These are phyloP conservation scores for Larix kaempferi DNA, from an alignment of 75 land plant species.

Conservation along the genomic window DNA sequence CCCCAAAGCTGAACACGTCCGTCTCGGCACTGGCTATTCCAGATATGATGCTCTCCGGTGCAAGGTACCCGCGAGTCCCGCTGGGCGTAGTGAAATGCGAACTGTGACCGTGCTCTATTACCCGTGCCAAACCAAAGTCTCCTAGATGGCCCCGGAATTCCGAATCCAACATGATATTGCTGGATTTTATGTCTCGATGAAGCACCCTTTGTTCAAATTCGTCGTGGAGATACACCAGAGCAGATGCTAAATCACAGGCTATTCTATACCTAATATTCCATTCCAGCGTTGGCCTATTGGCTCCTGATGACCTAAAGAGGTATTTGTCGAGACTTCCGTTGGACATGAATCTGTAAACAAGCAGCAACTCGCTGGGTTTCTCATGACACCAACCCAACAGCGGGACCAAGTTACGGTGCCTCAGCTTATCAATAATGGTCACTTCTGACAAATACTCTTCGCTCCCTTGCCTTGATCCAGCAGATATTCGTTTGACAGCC, in stretches of 20 bases:
- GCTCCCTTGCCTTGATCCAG: constrained; percentile 22
- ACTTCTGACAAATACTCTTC: constrained; percentile 31
- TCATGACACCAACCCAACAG: constrained; percentile 33
- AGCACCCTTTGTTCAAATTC: constrained; percentile 20
- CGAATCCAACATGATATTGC: constrained; percentile 24
- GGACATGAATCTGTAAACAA: constrained; percentile 14
- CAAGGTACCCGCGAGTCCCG: constrained; percentile 14
- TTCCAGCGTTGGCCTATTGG: not conserved
- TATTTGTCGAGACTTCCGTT: constrained; percentile 12
- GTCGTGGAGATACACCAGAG: constrained; percentile 20
- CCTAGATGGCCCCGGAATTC: constrained; percentile 19
- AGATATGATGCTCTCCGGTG: constrained; percentile 12
- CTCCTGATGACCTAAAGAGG: not conserved
- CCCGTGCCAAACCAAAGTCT: constrained; percentile 19
- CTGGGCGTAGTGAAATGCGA: constrained; percentile 13
- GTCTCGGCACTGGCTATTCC: constrained; percentile 4
- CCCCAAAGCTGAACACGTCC: not conserved
- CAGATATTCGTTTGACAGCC: constrained; percentile 18
- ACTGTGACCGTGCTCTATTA: not conserved
- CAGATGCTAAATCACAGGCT: constrained; percentile 15
- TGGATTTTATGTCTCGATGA: constrained; percentile 26
- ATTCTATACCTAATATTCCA: constrained; percentile 14
- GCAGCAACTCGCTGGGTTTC: not conserved
- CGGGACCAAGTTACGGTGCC: constrained; percentile 33
- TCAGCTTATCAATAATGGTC: constrained; percentile 22